Base-by-base conservation (phyloP, 2,329 filamentous ascomycete genomes). In the Calonectria montana region DNA sequence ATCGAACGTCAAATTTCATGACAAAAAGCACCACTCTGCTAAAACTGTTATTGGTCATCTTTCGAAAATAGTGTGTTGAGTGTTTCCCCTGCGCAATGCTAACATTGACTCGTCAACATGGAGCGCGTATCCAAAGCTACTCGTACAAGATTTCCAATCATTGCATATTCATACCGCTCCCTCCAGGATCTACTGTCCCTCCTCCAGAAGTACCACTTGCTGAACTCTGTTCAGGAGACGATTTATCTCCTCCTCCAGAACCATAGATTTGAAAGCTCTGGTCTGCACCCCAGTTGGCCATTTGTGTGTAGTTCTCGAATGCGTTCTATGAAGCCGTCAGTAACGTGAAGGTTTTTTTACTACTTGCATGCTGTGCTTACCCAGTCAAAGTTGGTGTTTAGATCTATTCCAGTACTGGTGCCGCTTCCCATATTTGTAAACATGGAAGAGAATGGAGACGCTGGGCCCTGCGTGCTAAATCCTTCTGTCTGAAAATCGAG, bases 351-450 rank as follows among this genome's bases (percentile, higher is more conserved):
- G 13, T 18, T 6, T 25, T 13, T n/a, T n/a, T n/a, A n/a, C n/a
- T 37, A 6, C 7, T 59, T 29, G 41, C 21, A 43, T 12, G 31
- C 2, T 13, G 55, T 57, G 78, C 88, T 80, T 85, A 91, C 89
- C 89, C 89, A 91, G 81, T 91, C 89, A 78, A 91, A 89, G 61
- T 87, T 89, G 50, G 84, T 81, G 39, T 84, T 83, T 62, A 90
- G 82, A 43, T 88, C 87, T 78, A 87, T 73, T 10, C 77, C 78
- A 35, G 74, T 67, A 13, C 75, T 79, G 15, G 77, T 63, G 3
- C 71, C 74, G 63, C 74, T 80, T 21, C 83, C 83, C 67, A 88
- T 77, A 61, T 83, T 87, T 21, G 84, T 86, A 73, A 90, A 88
- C 86, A 91, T 88, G 59, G 87, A 87, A 66, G 87, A 87, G 71